Evolutionary conservation across 2,329 filamentous ascomycete genomes (phyloP), one percentile per base, ranked within the genome.

Genomic region (Alternaria triticina): DNA sequence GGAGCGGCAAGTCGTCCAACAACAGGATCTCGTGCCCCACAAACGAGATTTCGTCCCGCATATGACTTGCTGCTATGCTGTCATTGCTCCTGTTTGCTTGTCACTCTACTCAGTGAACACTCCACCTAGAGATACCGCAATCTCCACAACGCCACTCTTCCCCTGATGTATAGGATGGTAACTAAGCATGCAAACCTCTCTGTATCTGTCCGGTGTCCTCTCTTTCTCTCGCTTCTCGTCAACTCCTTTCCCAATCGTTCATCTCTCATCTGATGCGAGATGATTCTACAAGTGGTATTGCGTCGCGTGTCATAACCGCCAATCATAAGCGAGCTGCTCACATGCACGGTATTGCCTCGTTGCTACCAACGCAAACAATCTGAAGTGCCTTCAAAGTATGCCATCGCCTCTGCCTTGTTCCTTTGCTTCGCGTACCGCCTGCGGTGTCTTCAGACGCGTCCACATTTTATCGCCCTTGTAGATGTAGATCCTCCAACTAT

Each of bases 381-480:
- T 40, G 15, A 17, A 17, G 15, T 40, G 36, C 33, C 15, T 40
- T 40, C 33, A 40, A 40, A 17, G 33, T 40, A 17, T 40, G 33
- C 9, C 33, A 40, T 40, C 33, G 33, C 33, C 4, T 40, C 33
- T 40, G 33, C 33, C 33, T 40, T 15, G n/a, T 40, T 11, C n/a
- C 36, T 40, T 17, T 17, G 36, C 36, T 17, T 40, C 36, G 9
- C 36, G 15, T 40, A 40, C 9, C 36, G 36, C n/a, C 5, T 36
- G 11, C 20, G 64, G 64, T 3, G 64, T 66, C 54, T 66, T 66
- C n/a, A 59, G 15, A 13, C 44, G 49, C 7, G 40, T 27, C 17
- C 25, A 23, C n/a, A n/a, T 15, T 6, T 55, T 30, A 8, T 36
- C 49, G 3, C 47, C 54, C 28, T 61, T 57, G 23, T 20, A 15